Evolutionary conservation across 2,329 filamentous ascomycete genomes (phyloP), one percentile per base, ranked within the genome.

Genomic region (Fusarium buxicola): DNA sequence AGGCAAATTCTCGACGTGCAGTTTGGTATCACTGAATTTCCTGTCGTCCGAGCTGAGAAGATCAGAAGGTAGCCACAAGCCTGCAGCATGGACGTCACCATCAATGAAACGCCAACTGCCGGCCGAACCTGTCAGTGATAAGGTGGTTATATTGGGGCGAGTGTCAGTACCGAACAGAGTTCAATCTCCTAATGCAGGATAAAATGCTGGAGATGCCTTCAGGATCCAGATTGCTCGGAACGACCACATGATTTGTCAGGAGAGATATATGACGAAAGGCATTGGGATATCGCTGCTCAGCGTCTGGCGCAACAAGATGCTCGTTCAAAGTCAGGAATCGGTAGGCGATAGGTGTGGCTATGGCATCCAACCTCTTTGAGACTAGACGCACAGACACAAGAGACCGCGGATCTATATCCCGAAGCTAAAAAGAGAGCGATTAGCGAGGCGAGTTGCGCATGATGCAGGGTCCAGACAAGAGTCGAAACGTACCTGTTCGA

Each of bases 331-430:
- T 65, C 18, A 83, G 51, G 8, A 68, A 72, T 28, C 74, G 73
- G 64, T 82, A 83, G 34, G 72, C 67, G 18, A 82, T 75, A 1
- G 81, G 81, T 10, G 75, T 79, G 34, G 76, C 74, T 35, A 82
- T 76, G 13, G 72, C 71, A 50, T 81, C 70, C 41, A 82, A 75
- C 30, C 76, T 73, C 46, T 66, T 74, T 34, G 77, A 82, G 18
- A 78, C 65, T 45, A 73, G 65, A n/a, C 80, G 78, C 48, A 73
- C 69, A 32, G 64, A 60, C 16, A 70, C 68, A 30, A 81, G 61
- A 11, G 78, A 73, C 24, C 56, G 46, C 10, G 53, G 30, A 53
- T 81, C 77, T 52, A 77, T 68, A 35, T 77, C 74, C 55, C 74
- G 71, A 50, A 82, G 73, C 80, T 82, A 51, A 8, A 58, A 30